These are phyloP conservation scores for Cicer arietinum DNA, from an alignment of 306 rosid species.

Conservation along the genomic window DNA sequence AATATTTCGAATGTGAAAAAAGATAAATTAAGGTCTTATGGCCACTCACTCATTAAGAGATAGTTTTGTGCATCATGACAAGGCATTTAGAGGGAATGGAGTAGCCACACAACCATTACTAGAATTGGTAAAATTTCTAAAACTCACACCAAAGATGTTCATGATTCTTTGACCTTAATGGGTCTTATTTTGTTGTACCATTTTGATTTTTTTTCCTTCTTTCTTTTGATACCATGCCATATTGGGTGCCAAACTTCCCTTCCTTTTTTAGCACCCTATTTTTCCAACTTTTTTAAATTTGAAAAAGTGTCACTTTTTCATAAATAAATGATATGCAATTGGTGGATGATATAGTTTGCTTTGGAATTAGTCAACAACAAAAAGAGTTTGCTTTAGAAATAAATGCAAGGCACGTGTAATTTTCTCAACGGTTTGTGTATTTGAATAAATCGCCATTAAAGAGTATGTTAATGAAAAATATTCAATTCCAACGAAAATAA, in stretches of 20 bases:
- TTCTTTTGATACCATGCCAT: neutral
- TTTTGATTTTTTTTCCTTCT: constrained; percentile 18
- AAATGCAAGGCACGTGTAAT: constrained; percentile 28
- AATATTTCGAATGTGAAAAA: constrained; percentile 4
- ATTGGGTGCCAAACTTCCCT: constrained; percentile 25
- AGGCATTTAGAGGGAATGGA: constrained; percentile 37
- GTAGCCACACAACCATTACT: constrained; percentile 27
- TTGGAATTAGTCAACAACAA: neutral
- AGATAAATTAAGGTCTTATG: constrained; percentile 29
- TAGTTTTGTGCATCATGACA: constrained; percentile 29
- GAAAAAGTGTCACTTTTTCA: constrained; percentile 13
- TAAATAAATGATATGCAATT: constrained; percentile 7
- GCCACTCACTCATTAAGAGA: neutral
- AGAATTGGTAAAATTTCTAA: constrained; percentile 20
- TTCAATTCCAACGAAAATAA: constrained; percentile 18
- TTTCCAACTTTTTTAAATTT: neutral
- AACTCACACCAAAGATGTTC: constrained; percentile 25
- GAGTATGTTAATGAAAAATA: neutral
- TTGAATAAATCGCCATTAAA: neutral
- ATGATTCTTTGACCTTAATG: constrained; percentile 15
- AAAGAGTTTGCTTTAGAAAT: neutral
- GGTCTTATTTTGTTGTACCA: neutral
- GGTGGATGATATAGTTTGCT: neutral
- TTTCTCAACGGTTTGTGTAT: constrained; percentile 22
- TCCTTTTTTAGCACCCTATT: neutral